Base-by-base conservation (phyloP, 2,329 filamentous ascomycete species). In the Xylaria sp. region DNA sequence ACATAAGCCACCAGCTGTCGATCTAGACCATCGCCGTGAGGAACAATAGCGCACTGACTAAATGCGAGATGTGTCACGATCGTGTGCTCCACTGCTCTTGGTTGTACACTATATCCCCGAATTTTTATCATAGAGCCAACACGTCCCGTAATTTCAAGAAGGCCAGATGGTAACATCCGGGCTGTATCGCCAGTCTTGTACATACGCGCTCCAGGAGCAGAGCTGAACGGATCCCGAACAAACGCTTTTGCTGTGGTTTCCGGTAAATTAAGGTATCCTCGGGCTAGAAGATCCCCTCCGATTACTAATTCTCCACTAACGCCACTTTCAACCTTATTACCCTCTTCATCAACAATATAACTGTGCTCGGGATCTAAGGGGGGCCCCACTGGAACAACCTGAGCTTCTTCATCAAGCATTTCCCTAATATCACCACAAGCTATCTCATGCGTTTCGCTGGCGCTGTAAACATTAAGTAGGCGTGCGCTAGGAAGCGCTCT, bases 81-180 rank as follows among this genome's bases (percentile, higher is more conserved):
- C 5, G 89, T 87, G 71, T 89, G 90, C 76, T 94, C 90, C 1
- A 94, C 91, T 65, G 92, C 92, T 7, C 89, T 89, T 5, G 91
- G 91, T 27, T 93, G 91, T 2, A 94, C 89, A 0, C 90, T 93
- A 74, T 93, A 94, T 1, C 91, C 91, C 65, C 91, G 87, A 11
- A 93, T 86, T 79, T 94, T 94, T 80, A 94, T 93, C 91, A 94
- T 93, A 13, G 89, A 87, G 15, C 91, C 91, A 0, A 92, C 89
- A 58, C 91, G 87, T 38, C 91, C 91, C 6, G 90, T 93, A 66
- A 94, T 93, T 75, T 93, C 91, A 7, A 94, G 82, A 5, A 89
- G 81, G 1, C 91, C 91, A 1, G 86, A 90, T 0, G 89, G 83
- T 6, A 93, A 83, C 44, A 92, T 78, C 2, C 90, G 84, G 0